Percentiles rank a stretch among this genome's conserved stretches.
Conservation (phyloP, 768 basidiomycete genomes). For the Boletus speciosus region DNA sequence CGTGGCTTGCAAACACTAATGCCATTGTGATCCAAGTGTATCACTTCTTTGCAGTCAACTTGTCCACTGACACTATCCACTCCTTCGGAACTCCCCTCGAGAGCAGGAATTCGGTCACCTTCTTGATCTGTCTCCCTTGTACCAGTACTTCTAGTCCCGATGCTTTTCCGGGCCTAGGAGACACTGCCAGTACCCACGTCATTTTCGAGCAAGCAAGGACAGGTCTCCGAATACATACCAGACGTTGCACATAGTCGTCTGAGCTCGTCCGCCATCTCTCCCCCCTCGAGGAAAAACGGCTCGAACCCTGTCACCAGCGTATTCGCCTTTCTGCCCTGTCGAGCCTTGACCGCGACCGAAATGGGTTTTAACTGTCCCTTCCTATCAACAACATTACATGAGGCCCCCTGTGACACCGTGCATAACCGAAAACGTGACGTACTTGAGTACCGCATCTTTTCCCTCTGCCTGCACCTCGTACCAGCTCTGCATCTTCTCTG, state of each 20-base stretch:
- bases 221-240: slow-evolving; percentile 39
- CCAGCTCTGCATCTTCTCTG: slow-evolving; percentile 74
- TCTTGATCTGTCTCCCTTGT: slow-evolving; percentile 76
- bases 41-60: slow-evolving; percentile 41
- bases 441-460: slow-evolving; percentile 60
- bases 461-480: slow-evolving; percentile 57
- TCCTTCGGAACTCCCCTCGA: slow-evolving; percentile 73
- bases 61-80: slow-evolving; percentile 65
- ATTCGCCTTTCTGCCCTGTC: slow-evolving; percentile 75
- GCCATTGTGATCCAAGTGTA: neutral
- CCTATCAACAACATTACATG: slow-evolving; percentile 35
- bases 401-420: neutral
- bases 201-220: neutral
- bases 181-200: slow-evolving; percentile 40
- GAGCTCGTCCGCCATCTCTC: slow-evolving; percentile 76
- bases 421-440: slow-evolving; percentile 21
- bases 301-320: slow-evolving; percentile 82
- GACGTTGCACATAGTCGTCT: slow-evolving; percentile 72
- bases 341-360: slow-evolving; percentile 60
- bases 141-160: slow-evolving; percentile 70
- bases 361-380: slow-evolving; percentile 77
- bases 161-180: slow-evolving; percentile 55
- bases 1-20: too few species aligned
- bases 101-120: slow-evolving; percentile 63
- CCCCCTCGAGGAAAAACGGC: slow-evolving; percentile 63